These are phyloP conservation scores for Pseudonitzschia multistriata DNA, from an alignment of 108 stramenopile genomes.

Conservation along the genomic window DNA sequence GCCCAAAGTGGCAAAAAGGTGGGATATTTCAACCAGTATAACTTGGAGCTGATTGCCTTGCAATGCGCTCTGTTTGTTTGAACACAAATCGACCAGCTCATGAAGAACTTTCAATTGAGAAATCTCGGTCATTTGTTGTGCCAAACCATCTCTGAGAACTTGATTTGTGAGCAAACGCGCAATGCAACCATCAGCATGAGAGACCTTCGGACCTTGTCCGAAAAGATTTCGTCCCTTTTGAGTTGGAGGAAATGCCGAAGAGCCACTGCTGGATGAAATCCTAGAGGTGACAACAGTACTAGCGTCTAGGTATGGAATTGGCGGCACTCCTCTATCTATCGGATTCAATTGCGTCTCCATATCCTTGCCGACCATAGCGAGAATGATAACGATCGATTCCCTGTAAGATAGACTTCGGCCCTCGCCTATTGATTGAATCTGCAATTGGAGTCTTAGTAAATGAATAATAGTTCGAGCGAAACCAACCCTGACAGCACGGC, in stretches of 20 bases:
- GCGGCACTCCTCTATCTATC: slow-evolving; percentile 12
- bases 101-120: slow-evolving; percentile 63
- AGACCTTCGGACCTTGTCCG: slow-evolving; percentile 46
- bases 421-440: slow-evolving; percentile 41
- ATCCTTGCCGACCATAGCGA: slow-evolving; percentile 70
- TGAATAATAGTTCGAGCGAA: slow-evolving; percentile 48
- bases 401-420: slow-evolving; percentile 31
- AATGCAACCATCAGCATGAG: slow-evolving; percentile 66
- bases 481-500: slow-evolving; percentile 76
- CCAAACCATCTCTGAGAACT: slow-evolving; percentile 68
- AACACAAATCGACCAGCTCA: slow-evolving; percentile 51
- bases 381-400: slow-evolving; percentile 46
- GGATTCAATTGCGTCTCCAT: slow-evolving; percentile 63
- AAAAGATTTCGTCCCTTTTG: slow-evolving; percentile 38
- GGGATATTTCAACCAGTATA: slow-evolving; percentile 77
- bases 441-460: slow-evolving; percentile 52
- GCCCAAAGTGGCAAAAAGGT: slow-evolving; percentile 63
- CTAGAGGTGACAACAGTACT: slow-evolving; percentile 17
- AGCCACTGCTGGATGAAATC: background rate
- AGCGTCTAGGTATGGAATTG: slow-evolving; percentile 10
- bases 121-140: slow-evolving; percentile 68
- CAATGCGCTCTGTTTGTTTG: slow-evolving; percentile 27
- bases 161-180: slow-evolving; percentile 58
- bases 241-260: background rate
- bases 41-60: slow-evolving; percentile 77